A percentile compares a stretch with the other conserved stretches of the same genome.
These are phyloP conservation scores for Linnemannia elongata DNA, from an alignment of 192 early-diverging fungal genomes.

Conservation along the genomic window DNA sequence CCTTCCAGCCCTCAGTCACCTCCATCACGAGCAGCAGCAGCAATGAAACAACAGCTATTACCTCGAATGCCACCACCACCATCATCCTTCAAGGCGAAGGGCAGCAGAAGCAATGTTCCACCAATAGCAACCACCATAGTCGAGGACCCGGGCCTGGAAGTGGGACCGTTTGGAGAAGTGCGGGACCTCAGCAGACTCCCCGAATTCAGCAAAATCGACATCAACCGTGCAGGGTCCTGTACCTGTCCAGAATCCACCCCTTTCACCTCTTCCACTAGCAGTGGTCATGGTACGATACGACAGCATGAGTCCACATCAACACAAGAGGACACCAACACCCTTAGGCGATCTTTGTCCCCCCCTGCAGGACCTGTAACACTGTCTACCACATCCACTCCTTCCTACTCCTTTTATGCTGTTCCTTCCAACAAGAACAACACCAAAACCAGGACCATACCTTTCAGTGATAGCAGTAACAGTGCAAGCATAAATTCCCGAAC, in stretches of 20 bases:
- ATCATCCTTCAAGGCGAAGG: not conserved
- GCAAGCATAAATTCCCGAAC: not conserved
- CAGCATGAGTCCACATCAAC: not conserved
- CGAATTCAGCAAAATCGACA: not conserved
- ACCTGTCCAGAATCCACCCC: not conserved
- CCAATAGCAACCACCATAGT: too few relatives aligned
- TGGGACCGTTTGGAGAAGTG: constrained; percentile 17
- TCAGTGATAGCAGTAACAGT: not conserved
- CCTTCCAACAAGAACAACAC: not conserved
- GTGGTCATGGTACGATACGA: not conserved
- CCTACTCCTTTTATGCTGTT: too few relatives aligned
- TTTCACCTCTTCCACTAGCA: not conserved
- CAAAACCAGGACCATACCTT: not conserved
- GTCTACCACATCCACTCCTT: too few relatives aligned
- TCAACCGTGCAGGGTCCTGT: not conserved
- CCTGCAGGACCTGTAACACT: not conserved
- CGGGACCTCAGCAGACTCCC: not conserved
- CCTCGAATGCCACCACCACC: not conserved
- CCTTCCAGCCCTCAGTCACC: not conserved
- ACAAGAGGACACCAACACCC: too few relatives aligned
- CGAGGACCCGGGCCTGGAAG: not conserved
- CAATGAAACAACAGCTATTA: not conserved
- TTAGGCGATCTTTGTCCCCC: not conserved
- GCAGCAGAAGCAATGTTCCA: too few relatives aligned
- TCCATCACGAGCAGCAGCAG: not conserved